A percentile compares a stretch with the other conserved stretches of the same genome.
phyloP scores from a whole-genome alignment of 2,329 filamentous ascomycete genomes.

The Ilyonectria destructans region DNA sequence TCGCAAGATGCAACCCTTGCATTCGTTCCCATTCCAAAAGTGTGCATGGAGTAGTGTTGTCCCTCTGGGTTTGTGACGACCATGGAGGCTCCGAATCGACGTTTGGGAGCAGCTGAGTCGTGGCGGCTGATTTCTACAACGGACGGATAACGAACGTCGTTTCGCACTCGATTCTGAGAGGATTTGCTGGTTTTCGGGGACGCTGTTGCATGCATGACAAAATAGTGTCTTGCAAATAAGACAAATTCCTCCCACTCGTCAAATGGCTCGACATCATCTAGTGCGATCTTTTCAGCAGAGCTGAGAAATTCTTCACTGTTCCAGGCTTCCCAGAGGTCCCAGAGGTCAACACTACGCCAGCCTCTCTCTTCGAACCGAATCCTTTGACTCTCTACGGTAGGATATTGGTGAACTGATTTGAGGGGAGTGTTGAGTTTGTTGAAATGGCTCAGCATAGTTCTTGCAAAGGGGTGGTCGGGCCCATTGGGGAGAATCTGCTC shows the following conservation, averaged over 20 bases:
- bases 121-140: constrained; percentile 32
- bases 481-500: constrained; percentile 91
- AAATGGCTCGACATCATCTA: constrained; percentile 86
- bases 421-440: constrained; percentile 84
- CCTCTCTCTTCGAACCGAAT: constrained; percentile 79
- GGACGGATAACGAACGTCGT: neutral
- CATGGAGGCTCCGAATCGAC: constrained; percentile 75
- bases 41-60: constrained; percentile 62
- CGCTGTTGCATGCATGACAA: constrained; percentile 76
- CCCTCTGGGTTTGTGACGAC: constrained; percentile 57
- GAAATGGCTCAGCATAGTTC: constrained; percentile 89
- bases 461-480: constrained; percentile 84
- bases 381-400: constrained; percentile 76
- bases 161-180: neutral
- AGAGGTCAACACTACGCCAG: constrained; percentile 75
- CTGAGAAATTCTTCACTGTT: constrained; percentile 77
- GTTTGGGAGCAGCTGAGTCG: constrained; percentile 51
- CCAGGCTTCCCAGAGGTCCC: constrained; percentile 90
- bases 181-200: constrained; percentile 14
- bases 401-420: constrained; percentile 82
- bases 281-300: constrained; percentile 68
- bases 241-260: constrained; percentile 98
- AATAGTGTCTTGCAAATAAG: constrained; percentile 88
- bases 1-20: constrained; percentile 67
- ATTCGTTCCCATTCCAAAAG: constrained; percentile 62